Percentiles rank a stretch among this genome's conserved stretches.
Evolutionary conservation across 2,329 filamentous ascomycete genomes (phyloP).

Genomic region (Bipolaris cookei): DNA sequence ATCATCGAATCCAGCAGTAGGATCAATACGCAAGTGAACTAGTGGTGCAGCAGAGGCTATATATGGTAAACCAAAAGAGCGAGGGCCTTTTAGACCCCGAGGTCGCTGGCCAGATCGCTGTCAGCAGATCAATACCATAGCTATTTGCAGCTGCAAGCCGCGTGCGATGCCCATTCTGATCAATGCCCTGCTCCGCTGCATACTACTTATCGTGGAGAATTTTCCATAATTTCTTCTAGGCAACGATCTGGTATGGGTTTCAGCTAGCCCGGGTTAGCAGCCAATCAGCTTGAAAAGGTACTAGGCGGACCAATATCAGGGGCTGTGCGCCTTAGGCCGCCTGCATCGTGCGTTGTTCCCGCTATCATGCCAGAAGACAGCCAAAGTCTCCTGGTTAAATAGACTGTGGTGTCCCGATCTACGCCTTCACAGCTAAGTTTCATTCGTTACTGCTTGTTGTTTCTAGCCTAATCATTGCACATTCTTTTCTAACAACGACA

Average conservation of each 20-base stretch:
- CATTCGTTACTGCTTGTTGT: slow-evolving; percentile 10
- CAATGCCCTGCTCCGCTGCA: background rate
- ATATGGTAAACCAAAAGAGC: background rate
- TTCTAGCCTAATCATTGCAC: background rate
- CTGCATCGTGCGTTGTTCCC: slow-evolving; percentile 11
- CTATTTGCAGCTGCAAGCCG: background rate
- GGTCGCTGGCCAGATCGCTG: no score
- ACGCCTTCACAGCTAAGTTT: slow-evolving; percentile 1
- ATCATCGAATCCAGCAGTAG: background rate
- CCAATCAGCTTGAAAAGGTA: slow-evolving; percentile 4
- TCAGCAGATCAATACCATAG: background rate
- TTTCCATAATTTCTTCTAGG: slow-evolving; percentile 7
- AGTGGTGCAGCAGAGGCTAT: background rate
- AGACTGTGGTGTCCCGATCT: slow-evolving; percentile 5
- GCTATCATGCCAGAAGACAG: slow-evolving; percentile 7
- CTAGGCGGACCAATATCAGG: background rate
- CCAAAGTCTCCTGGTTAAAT: slow-evolving; percentile 10
- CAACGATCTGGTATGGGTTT: slow-evolving; percentile 1
- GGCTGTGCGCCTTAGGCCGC: slow-evolving; percentile 11
- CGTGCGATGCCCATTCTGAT: background rate
- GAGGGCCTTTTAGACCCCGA: background rate
- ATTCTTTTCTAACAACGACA: background rate
- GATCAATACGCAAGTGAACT: background rate
- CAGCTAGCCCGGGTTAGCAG: slow-evolving; percentile 5
- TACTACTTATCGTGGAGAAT: slow-evolving; percentile 1